Conservation (phyloP, 495 filamentous ascomycete species). For the Penicillium robsamsonii region DNA sequence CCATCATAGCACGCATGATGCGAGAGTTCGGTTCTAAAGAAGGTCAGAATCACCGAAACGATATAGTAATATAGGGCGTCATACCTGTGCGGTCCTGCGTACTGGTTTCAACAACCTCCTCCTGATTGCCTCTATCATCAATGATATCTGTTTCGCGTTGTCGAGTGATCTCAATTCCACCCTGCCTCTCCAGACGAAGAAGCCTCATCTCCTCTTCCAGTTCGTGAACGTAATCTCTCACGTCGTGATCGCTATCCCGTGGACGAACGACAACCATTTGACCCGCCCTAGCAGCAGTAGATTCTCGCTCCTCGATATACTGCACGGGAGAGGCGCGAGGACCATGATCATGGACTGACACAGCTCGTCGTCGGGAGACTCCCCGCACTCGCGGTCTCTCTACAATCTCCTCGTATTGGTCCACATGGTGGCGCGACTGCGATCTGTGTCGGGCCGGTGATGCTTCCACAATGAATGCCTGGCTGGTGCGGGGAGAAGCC, state of each 20-base stretch:
- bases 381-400: constrained; percentile 18
- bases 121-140: constrained; percentile 46
- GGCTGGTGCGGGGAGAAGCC: constrained; percentile 27
- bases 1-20: constrained; percentile 70
- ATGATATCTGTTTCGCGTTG: constrained; percentile 45
- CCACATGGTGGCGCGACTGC: constrained; percentile 17
- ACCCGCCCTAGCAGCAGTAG: constrained; percentile 49
- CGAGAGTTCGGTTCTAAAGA: constrained; percentile 56
- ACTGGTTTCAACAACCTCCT: constrained; percentile 57
- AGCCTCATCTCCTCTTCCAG: constrained; percentile 53
- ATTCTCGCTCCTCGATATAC: constrained; percentile 37
- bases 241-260: constrained; percentile 51
- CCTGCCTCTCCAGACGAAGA: constrained; percentile 44
- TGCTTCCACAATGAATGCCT: constrained; percentile 32
- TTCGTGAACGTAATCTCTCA: constrained; percentile 55
- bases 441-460: constrained; percentile 32
- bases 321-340: constrained; percentile 32
- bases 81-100: constrained; percentile 87
- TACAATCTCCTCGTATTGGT: constrained; percentile 31
- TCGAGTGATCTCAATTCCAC: constrained; percentile 43
- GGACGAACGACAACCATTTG: constrained; percentile 56
- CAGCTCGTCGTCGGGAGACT: constrained; percentile 38
- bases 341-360: constrained; percentile 40
- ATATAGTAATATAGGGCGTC: constrained; percentile 56
- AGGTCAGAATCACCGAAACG: constrained; percentile 31